A percentile compares a stretch with the other conserved stretches of the same genome.
phyloP scores from a whole-genome alignment of 2,329 filamentous ascomycete species.

The Claviceps capensis region DNA sequence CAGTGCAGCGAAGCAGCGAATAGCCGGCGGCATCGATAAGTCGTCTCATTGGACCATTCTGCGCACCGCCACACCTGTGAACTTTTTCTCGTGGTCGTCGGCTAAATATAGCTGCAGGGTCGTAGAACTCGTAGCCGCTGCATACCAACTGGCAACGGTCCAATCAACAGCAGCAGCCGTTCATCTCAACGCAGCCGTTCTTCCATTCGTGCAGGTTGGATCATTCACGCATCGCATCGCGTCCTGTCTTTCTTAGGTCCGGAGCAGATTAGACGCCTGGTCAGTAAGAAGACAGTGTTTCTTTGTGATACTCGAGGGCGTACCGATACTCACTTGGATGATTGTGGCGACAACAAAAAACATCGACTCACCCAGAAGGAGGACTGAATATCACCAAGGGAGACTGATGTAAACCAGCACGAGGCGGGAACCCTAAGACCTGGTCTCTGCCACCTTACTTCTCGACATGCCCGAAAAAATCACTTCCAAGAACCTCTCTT shows the following conservation, averaged over 20 bases:
- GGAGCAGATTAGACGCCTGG: no score
- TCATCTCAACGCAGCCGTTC: no score
- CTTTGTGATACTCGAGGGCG: no score
- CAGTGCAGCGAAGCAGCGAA: not conserved
- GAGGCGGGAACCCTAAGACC: not conserved
- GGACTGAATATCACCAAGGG: not conserved
- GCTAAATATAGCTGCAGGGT: not conserved
- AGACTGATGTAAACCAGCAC: not conserved
- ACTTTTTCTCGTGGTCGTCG: no score
- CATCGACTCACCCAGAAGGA: not conserved
- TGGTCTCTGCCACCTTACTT: not conserved
- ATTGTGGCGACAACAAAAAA: not conserved
- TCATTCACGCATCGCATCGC: no score
- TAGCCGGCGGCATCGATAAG: not conserved
- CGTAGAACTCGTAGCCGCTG: not conserved
- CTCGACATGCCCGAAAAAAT: constrained; percentile 42
- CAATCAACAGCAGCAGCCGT: not conserved
- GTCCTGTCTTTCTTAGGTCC: no score
- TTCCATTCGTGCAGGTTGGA: no score
- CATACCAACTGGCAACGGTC: not conserved
- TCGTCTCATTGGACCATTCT: not conserved
- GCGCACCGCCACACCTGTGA: no score
- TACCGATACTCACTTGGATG: no score
- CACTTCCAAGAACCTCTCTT: constrained; percentile 57
- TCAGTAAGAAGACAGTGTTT: no score